A percentile compares a stretch with the other conserved stretches of the same genome.
phyloP scores from a whole-genome alignment of 805 yeast species.

The Metschnikowia cerradonensis region DNA sequence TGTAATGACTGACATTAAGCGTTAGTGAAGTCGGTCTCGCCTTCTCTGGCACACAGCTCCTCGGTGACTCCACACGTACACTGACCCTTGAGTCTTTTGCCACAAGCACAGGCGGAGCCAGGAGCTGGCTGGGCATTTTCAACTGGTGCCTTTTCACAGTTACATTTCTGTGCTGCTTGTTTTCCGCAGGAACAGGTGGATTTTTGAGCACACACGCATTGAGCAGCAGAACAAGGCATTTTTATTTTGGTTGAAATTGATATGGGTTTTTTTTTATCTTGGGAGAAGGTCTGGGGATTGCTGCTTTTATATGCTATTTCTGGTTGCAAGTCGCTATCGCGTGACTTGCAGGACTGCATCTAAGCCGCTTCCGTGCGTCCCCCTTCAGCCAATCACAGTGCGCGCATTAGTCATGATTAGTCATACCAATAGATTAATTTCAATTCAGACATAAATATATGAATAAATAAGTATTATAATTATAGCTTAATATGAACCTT shows the following conservation, averaged over 20 bases:
- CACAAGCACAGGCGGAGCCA: constrained; percentile 54
- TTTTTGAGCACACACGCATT: constrained; percentile 56
- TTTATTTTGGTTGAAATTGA: neutral
- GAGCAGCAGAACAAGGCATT: constrained; percentile 32
- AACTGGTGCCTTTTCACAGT: constrained; percentile 46
- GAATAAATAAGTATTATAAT: too few relatives aligned
- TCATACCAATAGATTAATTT: too few relatives aligned
- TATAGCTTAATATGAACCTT: too few relatives aligned
- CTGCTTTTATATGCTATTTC: neutral
- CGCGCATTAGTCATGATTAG: too few relatives aligned
- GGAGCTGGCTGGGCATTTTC: constrained; percentile 48
- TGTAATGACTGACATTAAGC: neutral
- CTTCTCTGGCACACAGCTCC: constrained; percentile 44
- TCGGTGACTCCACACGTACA: constrained; percentile 54
- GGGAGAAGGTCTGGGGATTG: neutral
- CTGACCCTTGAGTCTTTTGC: constrained; percentile 47
- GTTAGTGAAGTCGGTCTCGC: constrained; percentile 54
- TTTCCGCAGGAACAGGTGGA: constrained; percentile 64
- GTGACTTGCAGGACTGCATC: neutral
- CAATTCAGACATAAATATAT: too few relatives aligned
- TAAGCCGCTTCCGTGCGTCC: too few relatives aligned
- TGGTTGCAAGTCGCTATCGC: neutral
- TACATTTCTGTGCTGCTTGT: constrained; percentile 55
- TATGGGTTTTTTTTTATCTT: neutral
- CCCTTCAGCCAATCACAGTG: too few relatives aligned